phyloP scores from a whole-genome alignment of 768 basidiomycete genomes.

The Panaeolus cyanescens region DNA sequence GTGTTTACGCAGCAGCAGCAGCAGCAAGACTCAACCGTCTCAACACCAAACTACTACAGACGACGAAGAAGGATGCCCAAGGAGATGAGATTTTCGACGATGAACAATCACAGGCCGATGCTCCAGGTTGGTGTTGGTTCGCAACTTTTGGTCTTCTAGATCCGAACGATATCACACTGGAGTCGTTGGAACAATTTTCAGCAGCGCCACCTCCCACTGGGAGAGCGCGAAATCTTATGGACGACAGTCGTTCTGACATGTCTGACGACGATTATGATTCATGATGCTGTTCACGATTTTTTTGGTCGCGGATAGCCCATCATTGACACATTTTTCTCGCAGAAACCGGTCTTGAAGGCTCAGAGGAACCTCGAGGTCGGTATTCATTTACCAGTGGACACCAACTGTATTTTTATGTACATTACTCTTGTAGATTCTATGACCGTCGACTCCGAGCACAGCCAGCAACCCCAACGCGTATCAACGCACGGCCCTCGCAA shows the following conservation, averaged over 20 bases:
- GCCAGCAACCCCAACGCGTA: slow-evolving; percentile 36
- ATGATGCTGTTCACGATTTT: slow-evolving; percentile 35
- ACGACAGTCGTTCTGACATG: slow-evolving; percentile 13
- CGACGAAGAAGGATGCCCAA: slow-evolving; percentile 43
- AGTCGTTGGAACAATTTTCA: slow-evolving; percentile 42
- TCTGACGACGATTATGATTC: slow-evolving; percentile 23
- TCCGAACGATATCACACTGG: slow-evolving; percentile 55
- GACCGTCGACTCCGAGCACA: slow-evolving; percentile 47
- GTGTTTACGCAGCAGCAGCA: slow-evolving; percentile 76
- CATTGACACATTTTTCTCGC: slow-evolving; percentile 40
- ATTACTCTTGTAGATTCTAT: slow-evolving; percentile 44
- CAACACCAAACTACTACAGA: slow-evolving; percentile 60
- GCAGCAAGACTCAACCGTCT: slow-evolving; percentile 78
- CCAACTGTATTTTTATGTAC: slow-evolving; percentile 14
- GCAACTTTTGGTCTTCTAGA: slow-evolving; percentile 59
- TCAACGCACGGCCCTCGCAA: slow-evolving; percentile 84
- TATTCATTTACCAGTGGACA: slow-evolving; percentile 14
- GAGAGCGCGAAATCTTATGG: slow-evolving; percentile 6
- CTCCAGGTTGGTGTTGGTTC: slow-evolving; percentile 72
- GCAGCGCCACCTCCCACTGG: slow-evolving; percentile 11
- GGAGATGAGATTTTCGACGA: slow-evolving; percentile 35
- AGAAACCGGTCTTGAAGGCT: slow-evolving; percentile 29
- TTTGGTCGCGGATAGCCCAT: slow-evolving; percentile 34
- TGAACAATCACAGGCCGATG: slow-evolving; percentile 36
- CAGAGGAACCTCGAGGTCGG: slow-evolving; percentile 34